phyloP scores from a whole-genome alignment of 2,329 filamentous ascomycete species.

The Trichoderma semiorbis region DNA sequence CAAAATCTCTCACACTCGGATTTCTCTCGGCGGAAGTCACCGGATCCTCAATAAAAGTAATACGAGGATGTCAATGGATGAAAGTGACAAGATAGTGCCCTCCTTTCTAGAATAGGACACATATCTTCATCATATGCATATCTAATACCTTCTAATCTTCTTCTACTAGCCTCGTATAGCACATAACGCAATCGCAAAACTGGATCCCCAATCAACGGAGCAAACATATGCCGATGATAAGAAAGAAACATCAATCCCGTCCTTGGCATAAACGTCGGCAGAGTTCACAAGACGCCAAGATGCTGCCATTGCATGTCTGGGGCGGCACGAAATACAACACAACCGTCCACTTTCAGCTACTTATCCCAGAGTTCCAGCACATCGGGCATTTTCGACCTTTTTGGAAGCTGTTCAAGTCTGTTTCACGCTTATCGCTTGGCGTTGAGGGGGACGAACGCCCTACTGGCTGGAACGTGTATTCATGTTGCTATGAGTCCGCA shows the following conservation, averaged over 20 bases:
- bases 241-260: not conserved
- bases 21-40: not conserved
- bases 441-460: not conserved
- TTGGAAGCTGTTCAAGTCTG: not conserved
- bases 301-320: not conserved
- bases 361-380: not conserved
- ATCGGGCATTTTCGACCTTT: not conserved
- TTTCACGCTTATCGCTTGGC: constrained; percentile 13
- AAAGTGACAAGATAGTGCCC: not conserved
- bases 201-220: not conserved
- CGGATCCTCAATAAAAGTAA: not conserved
- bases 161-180: not conserved
- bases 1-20: not conserved
- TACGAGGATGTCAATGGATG: not conserved
- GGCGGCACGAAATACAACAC: not conserved
- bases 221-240: not conserved
- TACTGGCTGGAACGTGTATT: not conserved
- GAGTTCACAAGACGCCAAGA: not conserved
- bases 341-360: not conserved
- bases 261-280: not conserved
- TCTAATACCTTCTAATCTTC: not conserved
- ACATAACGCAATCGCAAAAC: too few species aligned
- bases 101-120: not conserved
- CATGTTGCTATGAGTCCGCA: not conserved
- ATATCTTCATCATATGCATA: not conserved